Conservation (phyloP, 495 filamentous ascomycete species). For the Aspergillus indologenus region DNA sequence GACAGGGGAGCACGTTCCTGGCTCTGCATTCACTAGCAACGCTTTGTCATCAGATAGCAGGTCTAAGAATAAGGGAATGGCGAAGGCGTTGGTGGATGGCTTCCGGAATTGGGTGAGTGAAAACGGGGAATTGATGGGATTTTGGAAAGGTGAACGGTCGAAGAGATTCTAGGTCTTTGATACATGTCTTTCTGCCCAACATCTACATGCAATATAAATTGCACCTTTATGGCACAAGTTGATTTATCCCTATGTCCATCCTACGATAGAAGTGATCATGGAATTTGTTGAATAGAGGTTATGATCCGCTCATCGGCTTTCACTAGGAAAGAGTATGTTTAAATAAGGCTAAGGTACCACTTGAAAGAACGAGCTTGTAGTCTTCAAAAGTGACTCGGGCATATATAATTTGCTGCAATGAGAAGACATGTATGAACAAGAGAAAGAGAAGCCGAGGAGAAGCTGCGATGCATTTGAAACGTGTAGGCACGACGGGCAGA, state of each 20-base stretch:
- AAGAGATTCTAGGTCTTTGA: conserved; percentile 34
- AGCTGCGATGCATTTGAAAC: neutral
- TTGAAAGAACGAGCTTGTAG: neutral
- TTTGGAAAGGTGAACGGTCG: conserved; percentile 56
- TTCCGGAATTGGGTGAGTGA: conserved; percentile 70
- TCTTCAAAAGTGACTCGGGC: neutral
- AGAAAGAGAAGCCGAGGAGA: neutral
- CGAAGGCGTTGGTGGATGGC: conserved; percentile 81
- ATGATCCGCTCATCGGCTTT: too few relatives aligned
- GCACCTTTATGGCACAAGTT: neutral
- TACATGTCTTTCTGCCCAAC: neutral
- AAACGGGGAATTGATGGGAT: conserved; percentile 67
- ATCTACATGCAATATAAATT: neutral
- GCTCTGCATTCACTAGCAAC: conserved; percentile 32
- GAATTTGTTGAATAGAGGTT: neutral
- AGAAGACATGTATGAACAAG: neutral
- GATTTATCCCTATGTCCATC: neutral
- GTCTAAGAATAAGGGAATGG: conserved; percentile 73
- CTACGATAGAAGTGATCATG: neutral
- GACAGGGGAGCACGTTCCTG: conserved; percentile 53
- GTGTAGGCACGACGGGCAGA: neutral
- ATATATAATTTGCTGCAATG: neutral
- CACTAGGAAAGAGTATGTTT: too few relatives aligned
- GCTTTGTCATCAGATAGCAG: conserved; percentile 46
- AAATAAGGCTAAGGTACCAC: neutral